Conservation (phyloP, 495 filamentous ascomycete species). For the Pyronema omphalodes region DNA sequence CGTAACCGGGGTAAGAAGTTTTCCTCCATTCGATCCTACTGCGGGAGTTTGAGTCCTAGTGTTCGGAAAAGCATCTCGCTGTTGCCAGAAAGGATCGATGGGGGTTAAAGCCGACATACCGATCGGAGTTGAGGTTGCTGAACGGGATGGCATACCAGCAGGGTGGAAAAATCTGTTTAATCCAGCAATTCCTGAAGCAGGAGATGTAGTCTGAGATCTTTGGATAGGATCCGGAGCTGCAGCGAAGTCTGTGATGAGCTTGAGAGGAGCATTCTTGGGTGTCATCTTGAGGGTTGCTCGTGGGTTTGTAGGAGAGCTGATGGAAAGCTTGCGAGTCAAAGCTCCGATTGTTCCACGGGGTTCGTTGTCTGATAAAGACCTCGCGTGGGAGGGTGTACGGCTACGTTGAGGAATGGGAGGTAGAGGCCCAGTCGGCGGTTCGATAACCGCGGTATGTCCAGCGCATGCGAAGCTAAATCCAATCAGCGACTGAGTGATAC, state of each 20-base stretch:
- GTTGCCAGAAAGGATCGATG: conserved; percentile 28
- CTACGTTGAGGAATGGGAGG: conserved; percentile 1
- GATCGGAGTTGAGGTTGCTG: conserved; percentile 52
- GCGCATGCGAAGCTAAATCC: conserved; percentile 51
- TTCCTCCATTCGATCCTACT: conserved; percentile 28
- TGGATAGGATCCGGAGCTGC: conserved; percentile 18
- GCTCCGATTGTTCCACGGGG: conserved; percentile 2
- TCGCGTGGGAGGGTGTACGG: conserved; percentile 15
- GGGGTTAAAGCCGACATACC: conserved; percentile 77
- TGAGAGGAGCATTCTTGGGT: conserved; percentile 68
- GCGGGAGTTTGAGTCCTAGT: conserved; percentile 53
- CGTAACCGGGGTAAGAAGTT: conserved; percentile 66
- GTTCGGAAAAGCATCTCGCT: conserved; percentile 25
- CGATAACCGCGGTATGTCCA: conserved; percentile 29
- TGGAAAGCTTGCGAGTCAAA: conserved; percentile 14
- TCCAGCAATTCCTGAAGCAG: conserved; percentile 12
- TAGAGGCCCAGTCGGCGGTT: conserved; percentile 34
- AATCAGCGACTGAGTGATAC: conserved; percentile 5
- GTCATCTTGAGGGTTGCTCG: conserved; percentile 22
- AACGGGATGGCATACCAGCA: conserved; percentile 52
- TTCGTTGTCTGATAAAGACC: conserved; percentile 21
- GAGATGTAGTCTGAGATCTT: conserved; percentile 21
- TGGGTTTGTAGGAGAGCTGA: conserved; percentile 21
- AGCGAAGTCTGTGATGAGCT: conserved; percentile 73
- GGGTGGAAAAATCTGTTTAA: conserved; percentile 40